Base-by-base conservation (phyloP, 2,329 filamentous ascomycete species). In the Teratosphaeria epicoccoides region DNA sequence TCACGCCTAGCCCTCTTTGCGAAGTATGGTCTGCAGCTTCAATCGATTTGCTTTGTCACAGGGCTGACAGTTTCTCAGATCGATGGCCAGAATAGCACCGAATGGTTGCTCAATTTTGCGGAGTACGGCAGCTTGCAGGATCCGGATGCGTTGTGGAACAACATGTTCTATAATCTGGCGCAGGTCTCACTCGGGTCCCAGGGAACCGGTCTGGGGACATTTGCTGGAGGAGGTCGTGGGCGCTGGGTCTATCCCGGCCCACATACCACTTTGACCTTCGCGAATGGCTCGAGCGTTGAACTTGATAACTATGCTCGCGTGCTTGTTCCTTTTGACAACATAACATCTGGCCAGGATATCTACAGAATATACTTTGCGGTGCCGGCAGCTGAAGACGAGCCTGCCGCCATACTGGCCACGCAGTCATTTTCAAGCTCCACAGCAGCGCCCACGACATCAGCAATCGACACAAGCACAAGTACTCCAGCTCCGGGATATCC, bases 111-210 rank as follows among this genome's bases (percentile, higher is more conserved):
- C 43, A 68, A 75, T 2, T 73, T 72, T 62, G 71, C 73, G 9
- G 66, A 73, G 47, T 69, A 67, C 49, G 75, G 76, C 51, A 69
- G 65, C 24, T 70, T 75, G 25, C 79, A 82, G 55, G 79, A 82
- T 56, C 70, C 70, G 1, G 79, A 82, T 65, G 78, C 79, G 24
- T 68, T 80, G 54, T 83, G 76, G 66, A 76, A 75, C 63, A 72
- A 72, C 50, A 59, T 74, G 7, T 75, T 76, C 59, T 74, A 75
- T 52, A 63, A 70, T 25, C 63, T 75, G 14, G 69, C 70, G 0
- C 66, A 69, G n/a, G 67, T 75, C 1, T 68, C 70, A 25, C 61
- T 73, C 0, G 73, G 71, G 2, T 54, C 65, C 14, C 53, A 60
- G 11, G 71, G 72, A 6, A 62, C 67, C 6, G 70, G 69, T 17